Percentiles rank a stretch among this genome's conserved stretches.
Conservation (phyloP, 2,329 filamentous ascomycete species). For the Bimuria novae-zelandiae region DNA sequence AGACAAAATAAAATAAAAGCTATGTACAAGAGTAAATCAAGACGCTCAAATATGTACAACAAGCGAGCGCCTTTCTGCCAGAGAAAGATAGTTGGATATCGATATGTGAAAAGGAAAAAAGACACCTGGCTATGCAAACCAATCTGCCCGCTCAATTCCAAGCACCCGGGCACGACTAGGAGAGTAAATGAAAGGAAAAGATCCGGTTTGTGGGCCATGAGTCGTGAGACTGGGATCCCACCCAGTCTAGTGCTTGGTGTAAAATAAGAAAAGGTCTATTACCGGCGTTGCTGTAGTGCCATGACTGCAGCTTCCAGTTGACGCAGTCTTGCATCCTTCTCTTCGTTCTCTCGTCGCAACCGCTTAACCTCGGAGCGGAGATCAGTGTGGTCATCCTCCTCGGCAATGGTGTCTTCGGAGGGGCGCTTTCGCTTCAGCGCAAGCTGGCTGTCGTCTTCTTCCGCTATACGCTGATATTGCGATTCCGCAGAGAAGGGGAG, state of each 20-base stretch:
- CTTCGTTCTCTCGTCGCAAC: constrained; percentile 47
- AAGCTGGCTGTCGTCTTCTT: constrained; percentile 30
- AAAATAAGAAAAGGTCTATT: background rate
- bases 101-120: background rate
- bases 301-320: constrained; percentile 44
- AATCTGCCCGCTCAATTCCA: background rate
- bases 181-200: constrained; percentile 8
- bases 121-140: constrained; percentile 16
- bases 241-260: constrained; percentile 1
- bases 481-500: constrained; percentile 28
- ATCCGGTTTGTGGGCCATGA: constrained; percentile 11
- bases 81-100: constrained; percentile 12
- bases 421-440: constrained; percentile 40
- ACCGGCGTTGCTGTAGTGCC: constrained; percentile 39
- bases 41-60: constrained; percentile 36
- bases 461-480: constrained; percentile 28
- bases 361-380: constrained; percentile 48
- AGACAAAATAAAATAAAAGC: constrained; percentile 6
- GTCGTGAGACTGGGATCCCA: constrained; percentile 14
- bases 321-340: constrained; percentile 45
- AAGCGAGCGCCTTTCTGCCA: constrained; percentile 37
- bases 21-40: constrained; percentile 19
- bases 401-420: constrained; percentile 29
- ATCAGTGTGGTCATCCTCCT: constrained; percentile 33
- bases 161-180: background rate